Base-by-base conservation (phyloP, 352 stramenopile species). In the Phytopythium helicoides region DNA sequence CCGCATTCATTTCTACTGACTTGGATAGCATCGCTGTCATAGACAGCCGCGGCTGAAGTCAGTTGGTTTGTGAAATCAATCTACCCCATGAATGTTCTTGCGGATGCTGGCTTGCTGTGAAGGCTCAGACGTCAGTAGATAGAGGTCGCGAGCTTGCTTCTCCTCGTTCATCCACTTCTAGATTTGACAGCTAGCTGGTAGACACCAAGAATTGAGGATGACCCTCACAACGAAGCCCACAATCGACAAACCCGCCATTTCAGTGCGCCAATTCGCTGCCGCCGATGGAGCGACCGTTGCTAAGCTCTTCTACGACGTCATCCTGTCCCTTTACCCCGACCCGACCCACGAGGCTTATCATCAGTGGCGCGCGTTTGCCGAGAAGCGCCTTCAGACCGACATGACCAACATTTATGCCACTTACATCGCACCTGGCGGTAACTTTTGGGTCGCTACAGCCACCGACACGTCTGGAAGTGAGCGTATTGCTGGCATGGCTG, bases 291-390 rank as follows among this genome's bases (percentile, higher is more conserved):
- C 44, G 15, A 47, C 62, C 19, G 54, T 76, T 19, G 22, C 49
- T 15, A 23, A 65, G 47, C 35, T 76, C 18, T 73, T 76, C 57
- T 50, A 48, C 21, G 42, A 45, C 1, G 64, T 63, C 8, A 73
- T 69, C 51, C 21, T 40, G 46, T 68, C 28, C 33, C 40, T 11
- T 18, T 52, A 21, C 57, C 61, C 44, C 26, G 44, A 38, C 22
- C 28, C 12, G 18, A 28, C 47, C 22, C 6, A 47, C n/a, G 19
- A 58, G 38, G 39, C 54, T 33, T 41, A 39, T 6, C 34, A 64
- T 14, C 37, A 57, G 33, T 47, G 38, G 40, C 40, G 62, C 34
- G 44, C 64, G 19, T 68, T 64, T 49, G 31, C 69, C 4, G 28
- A 50, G 33, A 45, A 60, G 35, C 58, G 48, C 22, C 21, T 83